Evolutionary conservation across 345 rosid species (phyloP), one percentile per base, ranked within the genome.

Genomic region (Passiflora organensis): DNA sequence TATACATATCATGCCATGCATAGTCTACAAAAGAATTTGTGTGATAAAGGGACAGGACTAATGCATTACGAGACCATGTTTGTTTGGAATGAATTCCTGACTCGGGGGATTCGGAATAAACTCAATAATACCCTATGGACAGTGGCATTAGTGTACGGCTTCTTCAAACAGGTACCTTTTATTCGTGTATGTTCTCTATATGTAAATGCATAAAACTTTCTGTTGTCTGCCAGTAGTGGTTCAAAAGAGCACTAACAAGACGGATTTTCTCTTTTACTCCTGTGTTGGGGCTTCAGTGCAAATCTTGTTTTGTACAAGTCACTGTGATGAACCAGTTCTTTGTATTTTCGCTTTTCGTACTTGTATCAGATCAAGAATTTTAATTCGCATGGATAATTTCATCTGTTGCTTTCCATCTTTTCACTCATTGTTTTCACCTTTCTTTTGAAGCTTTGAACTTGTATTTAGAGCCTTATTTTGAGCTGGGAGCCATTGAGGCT

Each of bases 31-130:
- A 86, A 70, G 68, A 93, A 89, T 66, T 72, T 89, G 43, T 57
- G 69, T 53, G 58, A 65, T 38, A 76, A 45, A 22, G 74, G 55
- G 73, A 71, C 80, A 55, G 78, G 76, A 58, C 71, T 63, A n/a
- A 16, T 43, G 64, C 79, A 71, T 59, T 78, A 88, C 38, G 95
- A 93, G 58, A 74, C 89, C 3, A 84, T 84, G 95, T 93, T 88
- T 59, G 91, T 93, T 37, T 93, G 99, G 99, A 93, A 93, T 58
- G 94, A 84, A 59, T 86, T 78, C 80, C 74, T 91, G 67, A 93
- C 94, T 39, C 91, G 81, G 51, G 81, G 69, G 60, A 82, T 89
- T 45, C 83, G 81, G 56, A 68, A 69, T 56, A 80, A 58, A 41
- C 84, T 87, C 39, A 74, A 83, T 71, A 86, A 74, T 71, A 80